These are phyloP conservation scores for Peterozyma xylosa DNA, from an alignment of 805 yeast genomes.

Conservation along the genomic window DNA sequence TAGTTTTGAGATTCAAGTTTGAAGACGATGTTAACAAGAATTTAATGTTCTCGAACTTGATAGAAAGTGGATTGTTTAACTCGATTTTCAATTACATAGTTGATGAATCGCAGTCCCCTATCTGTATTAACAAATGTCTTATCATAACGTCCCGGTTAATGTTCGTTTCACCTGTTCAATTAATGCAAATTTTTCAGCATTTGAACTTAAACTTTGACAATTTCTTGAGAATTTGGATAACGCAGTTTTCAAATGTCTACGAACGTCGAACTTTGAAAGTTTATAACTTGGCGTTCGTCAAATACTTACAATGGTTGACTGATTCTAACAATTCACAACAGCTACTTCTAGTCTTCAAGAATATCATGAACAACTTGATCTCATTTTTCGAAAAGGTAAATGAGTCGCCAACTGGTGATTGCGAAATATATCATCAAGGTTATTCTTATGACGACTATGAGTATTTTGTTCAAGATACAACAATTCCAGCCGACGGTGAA, in stretches of 20 bases:
- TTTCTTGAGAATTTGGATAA: slow-evolving; percentile 17
- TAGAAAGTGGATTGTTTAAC: slow-evolving; percentile 37
- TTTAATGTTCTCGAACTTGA: slow-evolving; percentile 17
- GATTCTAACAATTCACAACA: slow-evolving; percentile 13
- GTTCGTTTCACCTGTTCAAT: slow-evolving; percentile 25
- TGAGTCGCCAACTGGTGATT: slow-evolving; percentile 53
- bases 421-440: slow-evolving; percentile 41
- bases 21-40: slow-evolving; percentile 12
- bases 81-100: slow-evolving; percentile 32
- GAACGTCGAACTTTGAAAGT: slow-evolving; percentile 70
- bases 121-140: slow-evolving; percentile 28
- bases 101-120: slow-evolving; percentile 35
- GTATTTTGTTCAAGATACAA: slow-evolving; percentile 16
- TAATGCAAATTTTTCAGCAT: slow-evolving; percentile 23
- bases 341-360: slow-evolving; percentile 19
- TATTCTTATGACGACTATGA: slow-evolving; percentile 27
- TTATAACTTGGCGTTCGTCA: slow-evolving; percentile 19
- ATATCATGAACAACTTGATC: slow-evolving; percentile 20
- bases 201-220: slow-evolving; percentile 12
- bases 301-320: slow-evolving; percentile 20
- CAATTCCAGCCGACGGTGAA: slow-evolving; percentile 29
- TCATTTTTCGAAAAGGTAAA: slow-evolving; percentile 66
- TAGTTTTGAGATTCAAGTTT: slow-evolving; percentile 19
- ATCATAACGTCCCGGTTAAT: slow-evolving; percentile 30
- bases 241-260: slow-evolving; percentile 41